Evolutionary conservation across 352 stramenopile genomes (phyloP).

Genomic region (Thraustotheca clavata): DNA sequence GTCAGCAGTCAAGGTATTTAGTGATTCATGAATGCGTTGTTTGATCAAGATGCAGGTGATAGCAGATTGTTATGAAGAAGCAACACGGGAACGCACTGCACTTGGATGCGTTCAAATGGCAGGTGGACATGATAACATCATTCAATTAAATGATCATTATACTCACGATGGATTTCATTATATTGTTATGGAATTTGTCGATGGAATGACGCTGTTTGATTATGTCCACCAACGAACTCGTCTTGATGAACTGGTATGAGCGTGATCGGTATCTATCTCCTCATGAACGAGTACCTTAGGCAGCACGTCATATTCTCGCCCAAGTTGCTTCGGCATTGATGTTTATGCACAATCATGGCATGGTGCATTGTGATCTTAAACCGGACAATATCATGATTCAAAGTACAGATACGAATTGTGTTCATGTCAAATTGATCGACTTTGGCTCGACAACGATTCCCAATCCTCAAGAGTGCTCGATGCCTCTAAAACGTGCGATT

Average conservation of each 20-base stretch:
- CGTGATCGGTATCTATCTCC: not conserved
- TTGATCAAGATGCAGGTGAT: constrained; percentile 49
- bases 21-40: not conserved
- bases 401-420: constrained; percentile 24
- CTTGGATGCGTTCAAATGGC: constrained; percentile 38
- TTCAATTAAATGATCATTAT: constrained; percentile 55
- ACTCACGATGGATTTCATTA: constrained; percentile 74
- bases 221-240: constrained; percentile 47
- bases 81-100: constrained; percentile 50
- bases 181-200: constrained; percentile 68
- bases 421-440: constrained; percentile 80
- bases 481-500: constrained; percentile 22
- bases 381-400: constrained; percentile 81
- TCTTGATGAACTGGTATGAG: constrained; percentile 28
- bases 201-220: constrained; percentile 56
- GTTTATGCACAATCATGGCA: constrained; percentile 52
- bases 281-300: constrained; percentile 5
- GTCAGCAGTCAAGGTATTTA: constrained; percentile 50
- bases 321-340: constrained; percentile 57
- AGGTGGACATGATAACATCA: constrained; percentile 55
- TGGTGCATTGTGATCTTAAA: constrained; percentile 85
- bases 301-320: constrained; percentile 40
- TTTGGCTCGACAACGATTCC: constrained; percentile 58
- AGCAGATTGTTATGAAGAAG: constrained; percentile 40
- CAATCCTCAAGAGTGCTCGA: constrained; percentile 3